Conservation (phyloP, 371 early-diverging fungal genomes). For the Sanchytrium tribonematis region DNA sequence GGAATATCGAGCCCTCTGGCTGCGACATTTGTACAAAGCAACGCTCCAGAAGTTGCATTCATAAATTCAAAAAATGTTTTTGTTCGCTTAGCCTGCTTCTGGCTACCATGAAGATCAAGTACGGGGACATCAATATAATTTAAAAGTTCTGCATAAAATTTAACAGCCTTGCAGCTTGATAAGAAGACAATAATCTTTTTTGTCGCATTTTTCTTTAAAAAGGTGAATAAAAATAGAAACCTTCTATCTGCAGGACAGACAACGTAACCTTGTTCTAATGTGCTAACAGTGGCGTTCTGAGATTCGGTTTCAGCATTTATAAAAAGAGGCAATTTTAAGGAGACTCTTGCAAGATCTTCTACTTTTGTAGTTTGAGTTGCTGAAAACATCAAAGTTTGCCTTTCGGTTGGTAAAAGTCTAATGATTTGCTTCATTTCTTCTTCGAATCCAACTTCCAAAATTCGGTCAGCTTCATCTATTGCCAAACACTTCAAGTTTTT, state of each 20-base stretch:
- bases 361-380: conserved; percentile 96
- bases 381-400: conserved; percentile 88
- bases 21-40: conserved; percentile 92
- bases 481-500: conserved; percentile 66
- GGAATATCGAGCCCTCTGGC: conserved; percentile 96
- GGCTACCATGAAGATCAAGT: conserved; percentile 66
- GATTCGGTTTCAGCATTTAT: conserved; percentile 82
- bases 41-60: conserved; percentile 58
- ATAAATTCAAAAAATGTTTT: conserved; percentile 83
- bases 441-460: conserved; percentile 90
- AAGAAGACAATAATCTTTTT: conserved; percentile 86
- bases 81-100: conserved; percentile 84
- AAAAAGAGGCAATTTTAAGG: conserved; percentile 71
- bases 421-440: conserved; percentile 92
- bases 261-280: conserved; percentile 84
- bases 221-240: conserved; percentile 71
- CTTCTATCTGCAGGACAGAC: conserved; percentile 61
- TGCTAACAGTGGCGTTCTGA: conserved; percentile 67
- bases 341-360: conserved; percentile 73
- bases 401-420: conserved; percentile 67
- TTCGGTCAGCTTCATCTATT: conserved; percentile 97
- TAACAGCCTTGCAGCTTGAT: conserved; percentile 73
- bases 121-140: conserved; percentile 92
- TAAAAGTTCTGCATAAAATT: conserved; percentile 73
- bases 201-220: conserved; percentile 68